Conservation (phyloP, 106 monocot genomes). For the Triglochin maritima region DNA sequence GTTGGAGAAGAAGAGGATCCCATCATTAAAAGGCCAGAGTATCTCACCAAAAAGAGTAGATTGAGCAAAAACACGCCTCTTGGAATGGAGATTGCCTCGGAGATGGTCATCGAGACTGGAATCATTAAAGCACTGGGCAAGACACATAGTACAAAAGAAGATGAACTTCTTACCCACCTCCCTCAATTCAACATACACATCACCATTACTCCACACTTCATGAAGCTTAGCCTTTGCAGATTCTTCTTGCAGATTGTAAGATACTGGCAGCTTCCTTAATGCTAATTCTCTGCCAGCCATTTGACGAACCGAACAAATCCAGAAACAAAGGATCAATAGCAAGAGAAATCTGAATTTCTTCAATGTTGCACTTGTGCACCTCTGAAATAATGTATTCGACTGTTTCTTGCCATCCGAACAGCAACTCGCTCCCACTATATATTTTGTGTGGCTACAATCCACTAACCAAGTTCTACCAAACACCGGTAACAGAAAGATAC, state of each 20-base stretch:
- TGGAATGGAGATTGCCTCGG: conserved; percentile 50
- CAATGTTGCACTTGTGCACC: too few relatives aligned
- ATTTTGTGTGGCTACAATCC: too few relatives aligned
- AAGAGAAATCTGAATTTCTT: too few relatives aligned
- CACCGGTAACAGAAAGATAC: too few relatives aligned
- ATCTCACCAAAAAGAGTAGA: conserved; percentile 52
- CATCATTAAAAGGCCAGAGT: conserved; percentile 96
- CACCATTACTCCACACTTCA: conserved; percentile 45
- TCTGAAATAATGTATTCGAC: too few relatives aligned
- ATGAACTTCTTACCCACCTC: conserved; percentile 46
- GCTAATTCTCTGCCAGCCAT: conserved; percentile 51
- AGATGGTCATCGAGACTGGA: conserved; percentile 65
- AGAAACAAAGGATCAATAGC: too few relatives aligned
- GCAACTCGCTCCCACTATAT: too few relatives aligned
- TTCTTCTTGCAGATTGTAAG: conserved; percentile 44
- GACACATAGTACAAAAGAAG: conserved; percentile 90
- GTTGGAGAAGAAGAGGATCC: conserved; percentile 61
- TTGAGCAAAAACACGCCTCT: conserved; percentile 43
- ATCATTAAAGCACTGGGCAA: conserved; percentile 67
- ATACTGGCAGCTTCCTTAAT: conserved; percentile 8
- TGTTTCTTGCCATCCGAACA: too few relatives aligned
- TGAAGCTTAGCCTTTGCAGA: conserved; percentile 53
- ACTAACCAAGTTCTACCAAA: too few relatives aligned
- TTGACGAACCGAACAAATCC: background rate
- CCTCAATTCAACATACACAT: conserved; percentile 69